These are phyloP conservation scores for Apiospora malaysiana DNA, from an alignment of 2,329 filamentous ascomycete species.

Conservation along the genomic window DNA sequence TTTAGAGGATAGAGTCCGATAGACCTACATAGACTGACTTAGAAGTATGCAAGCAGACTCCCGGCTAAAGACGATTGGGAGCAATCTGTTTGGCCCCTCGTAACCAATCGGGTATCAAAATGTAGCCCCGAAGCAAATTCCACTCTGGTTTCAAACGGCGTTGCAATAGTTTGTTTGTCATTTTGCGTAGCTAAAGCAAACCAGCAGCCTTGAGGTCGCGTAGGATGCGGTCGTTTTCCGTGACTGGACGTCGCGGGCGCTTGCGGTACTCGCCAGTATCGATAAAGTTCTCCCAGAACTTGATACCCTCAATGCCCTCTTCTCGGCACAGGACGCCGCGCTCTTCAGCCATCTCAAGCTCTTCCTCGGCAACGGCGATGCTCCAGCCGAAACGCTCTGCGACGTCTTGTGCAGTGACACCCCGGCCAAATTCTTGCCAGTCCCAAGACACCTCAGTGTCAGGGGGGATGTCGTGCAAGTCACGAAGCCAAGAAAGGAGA, in stretches of 20 bases:
- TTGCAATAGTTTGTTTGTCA: not conserved
- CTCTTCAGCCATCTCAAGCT: conserved; percentile 97
- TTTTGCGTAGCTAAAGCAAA: conserved; percentile 27
- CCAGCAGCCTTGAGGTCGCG: conserved; percentile 46
- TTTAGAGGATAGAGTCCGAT: conserved; percentile 23
- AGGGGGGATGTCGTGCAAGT: conserved; percentile 71
- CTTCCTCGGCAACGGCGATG: conserved; percentile 92
- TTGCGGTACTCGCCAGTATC: conserved; percentile 49
- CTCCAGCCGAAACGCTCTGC: conserved; percentile 96
- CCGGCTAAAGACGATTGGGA: conserved; percentile 13
- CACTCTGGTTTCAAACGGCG: conserved; percentile 4
- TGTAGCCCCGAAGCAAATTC: not conserved
- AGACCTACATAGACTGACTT: conserved; percentile 9
- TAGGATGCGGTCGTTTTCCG: conserved; percentile 49
- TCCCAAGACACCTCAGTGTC: conserved; percentile 74
- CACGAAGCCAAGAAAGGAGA: conserved; percentile 77
- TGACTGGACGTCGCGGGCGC: conserved; percentile 38
- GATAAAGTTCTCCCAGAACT: conserved; percentile 89
- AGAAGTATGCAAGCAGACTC: conserved; percentile 8
- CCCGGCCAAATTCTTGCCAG: conserved; percentile 77
- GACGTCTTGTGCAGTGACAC: conserved; percentile 87
- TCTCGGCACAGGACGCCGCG: conserved; percentile 86
- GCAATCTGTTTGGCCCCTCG: conserved; percentile 6
- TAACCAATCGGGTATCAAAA: not conserved
- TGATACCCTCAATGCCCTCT: conserved; percentile 86